Conservation (phyloP, 2,329 filamentous ascomycete species). For the Colletotrichum costaricense region DNA sequence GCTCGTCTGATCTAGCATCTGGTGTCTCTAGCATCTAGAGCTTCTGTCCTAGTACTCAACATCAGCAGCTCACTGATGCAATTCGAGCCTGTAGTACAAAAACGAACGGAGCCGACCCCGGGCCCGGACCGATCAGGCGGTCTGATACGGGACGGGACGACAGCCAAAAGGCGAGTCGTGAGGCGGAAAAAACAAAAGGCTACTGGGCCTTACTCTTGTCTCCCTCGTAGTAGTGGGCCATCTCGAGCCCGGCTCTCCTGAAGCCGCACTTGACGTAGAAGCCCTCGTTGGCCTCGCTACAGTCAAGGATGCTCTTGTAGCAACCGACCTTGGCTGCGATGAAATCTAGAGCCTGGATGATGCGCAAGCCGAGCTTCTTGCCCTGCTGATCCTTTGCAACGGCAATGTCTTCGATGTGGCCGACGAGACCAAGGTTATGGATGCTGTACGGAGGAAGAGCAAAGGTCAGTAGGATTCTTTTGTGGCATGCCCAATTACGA, state of each 20-base stretch:
- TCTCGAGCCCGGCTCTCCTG: slow-evolving; percentile 89
- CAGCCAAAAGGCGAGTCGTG: neutral
- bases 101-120: neutral
- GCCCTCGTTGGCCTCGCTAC: slow-evolving; percentile 94
- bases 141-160: neutral
- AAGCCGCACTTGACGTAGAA: slow-evolving; percentile 99
- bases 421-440: slow-evolving; percentile 83
- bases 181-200: slow-evolving; percentile 3
- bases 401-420: slow-evolving; percentile 98
- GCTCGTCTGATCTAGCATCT: slow-evolving; percentile 1
- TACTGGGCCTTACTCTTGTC: slow-evolving; percentile 58
- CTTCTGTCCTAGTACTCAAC: slow-evolving; percentile 13
- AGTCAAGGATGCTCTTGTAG: slow-evolving; percentile 98
- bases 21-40: neutral
- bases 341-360: slow-evolving; percentile 93
- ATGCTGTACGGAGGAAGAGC: slow-evolving; percentile 62
- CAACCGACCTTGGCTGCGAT: slow-evolving; percentile 90
- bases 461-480: slow-evolving; percentile 36
- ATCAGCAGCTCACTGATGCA: slow-evolving; percentile 26
- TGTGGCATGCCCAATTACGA: neutral
- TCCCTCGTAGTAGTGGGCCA: slow-evolving; percentile 92
- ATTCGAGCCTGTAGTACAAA: neutral
- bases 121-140: neutral
- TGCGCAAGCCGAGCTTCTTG: slow-evolving; percentile 91
- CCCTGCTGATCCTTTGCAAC: slow-evolving; percentile 96